phyloP scores from a whole-genome alignment of 2,329 filamentous ascomycete species.

The Penicillium freii region DNA sequence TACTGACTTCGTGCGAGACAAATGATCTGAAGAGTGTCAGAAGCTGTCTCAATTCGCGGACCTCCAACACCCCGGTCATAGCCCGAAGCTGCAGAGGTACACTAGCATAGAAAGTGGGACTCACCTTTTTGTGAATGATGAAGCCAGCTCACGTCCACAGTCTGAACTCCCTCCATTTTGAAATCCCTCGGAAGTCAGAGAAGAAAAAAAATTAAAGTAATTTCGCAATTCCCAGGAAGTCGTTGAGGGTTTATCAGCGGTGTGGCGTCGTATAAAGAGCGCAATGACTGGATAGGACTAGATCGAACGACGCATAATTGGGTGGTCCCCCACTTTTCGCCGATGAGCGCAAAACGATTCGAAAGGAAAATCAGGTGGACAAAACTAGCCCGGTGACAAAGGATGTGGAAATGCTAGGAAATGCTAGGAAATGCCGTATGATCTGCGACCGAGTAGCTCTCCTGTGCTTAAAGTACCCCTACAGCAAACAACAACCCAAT shows the following conservation, averaged over 20 bases:
- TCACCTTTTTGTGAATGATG: constrained; percentile 80
- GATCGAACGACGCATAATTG: constrained; percentile 25
- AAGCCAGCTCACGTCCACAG: constrained; percentile 88
- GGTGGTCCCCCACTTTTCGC: constrained; percentile 24
- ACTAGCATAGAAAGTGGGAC: constrained; percentile 27
- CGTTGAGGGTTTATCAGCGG: constrained; percentile 13
- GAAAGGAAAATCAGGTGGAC: constrained; percentile 11
- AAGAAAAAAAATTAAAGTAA: not conserved
- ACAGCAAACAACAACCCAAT: not conserved
- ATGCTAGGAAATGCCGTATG: constrained; percentile 3
- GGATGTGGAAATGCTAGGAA: not conserved
- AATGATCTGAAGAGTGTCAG: constrained; percentile 29
- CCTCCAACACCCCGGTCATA: not conserved
- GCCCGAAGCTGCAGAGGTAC: not conserved
- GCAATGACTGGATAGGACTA: constrained; percentile 23
- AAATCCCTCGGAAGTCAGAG: constrained; percentile 1
- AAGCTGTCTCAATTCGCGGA: not conserved
- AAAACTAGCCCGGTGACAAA: not conserved
- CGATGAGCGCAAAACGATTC: constrained; percentile 7
- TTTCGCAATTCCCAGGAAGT: not conserved
- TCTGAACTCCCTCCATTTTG: constrained; percentile 75
- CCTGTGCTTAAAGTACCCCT: not conserved
- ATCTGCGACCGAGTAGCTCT: constrained; percentile 7
- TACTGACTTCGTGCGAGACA: constrained; percentile 38
- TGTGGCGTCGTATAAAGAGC: constrained; percentile 20